Evolutionary conservation across 306 rosid genomes (phyloP), one percentile per base, ranked within the genome.

Genomic region (Ammopiptanthus mongolicus): DNA sequence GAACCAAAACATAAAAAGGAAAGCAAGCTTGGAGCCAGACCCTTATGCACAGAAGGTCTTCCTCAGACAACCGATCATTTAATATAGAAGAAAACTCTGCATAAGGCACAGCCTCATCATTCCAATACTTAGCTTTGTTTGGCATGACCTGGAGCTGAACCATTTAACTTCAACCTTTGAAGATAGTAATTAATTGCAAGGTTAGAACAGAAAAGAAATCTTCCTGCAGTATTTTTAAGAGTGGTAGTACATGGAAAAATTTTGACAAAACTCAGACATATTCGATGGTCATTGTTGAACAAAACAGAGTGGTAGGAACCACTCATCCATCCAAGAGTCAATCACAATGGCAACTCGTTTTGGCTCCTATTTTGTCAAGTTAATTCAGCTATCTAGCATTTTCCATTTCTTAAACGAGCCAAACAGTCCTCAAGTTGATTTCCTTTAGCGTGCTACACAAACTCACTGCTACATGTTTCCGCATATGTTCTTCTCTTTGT

Each of bases 281-380:
- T 39, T 7, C 22, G 68, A 73, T 13, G 61, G 41, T 57, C 23
- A 13, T 56, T 36, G 55, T 25, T 48, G 57, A 15, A 46, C 73
- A 56, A 23, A n/a, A 69, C 19, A 50, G 4, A 47, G 13, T 19
- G 6, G 59, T 57, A 36, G 6, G 65, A 68, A 74, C 21, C 48
- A 37, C 39, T 65, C 37, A 8, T 34, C 41, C 65, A 74, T 58
- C 41, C 29, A 66, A 41, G 14, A 52, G 29, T 8, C 37, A 39
- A 74, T 60, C 37, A 50, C 50, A 74, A 75, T 12, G 65, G 39
- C 56, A 44, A 56, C 62, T 80, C 36, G 57, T 15, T 63, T 22
- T 37, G 81, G 83, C 80, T 36, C 59, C 17, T 13, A 41, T 70
- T 66, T 82, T 89, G 76, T 58, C 80, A 66, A 56, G 74, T 23